A percentile compares a stretch with the other conserved stretches of the same genome.
phyloP scores from a whole-genome alignment of 331 rosid genomes.

The Quercus tomentella region DNA sequence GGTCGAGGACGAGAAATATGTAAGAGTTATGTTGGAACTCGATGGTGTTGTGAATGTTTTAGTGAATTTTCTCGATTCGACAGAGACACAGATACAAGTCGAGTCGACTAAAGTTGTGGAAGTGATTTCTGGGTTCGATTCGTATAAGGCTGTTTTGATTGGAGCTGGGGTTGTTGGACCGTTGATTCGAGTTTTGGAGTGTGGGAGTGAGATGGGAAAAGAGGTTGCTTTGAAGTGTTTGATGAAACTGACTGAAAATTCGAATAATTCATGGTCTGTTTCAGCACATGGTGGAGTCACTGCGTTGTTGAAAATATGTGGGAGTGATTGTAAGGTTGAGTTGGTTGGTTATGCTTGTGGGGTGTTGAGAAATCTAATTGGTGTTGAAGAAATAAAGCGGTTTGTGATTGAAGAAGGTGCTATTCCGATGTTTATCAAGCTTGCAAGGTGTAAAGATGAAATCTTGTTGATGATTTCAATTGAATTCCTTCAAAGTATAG shows the following conservation, averaged over 20 bases:
- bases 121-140: conserved; percentile 45
- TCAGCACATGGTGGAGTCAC: conserved; percentile 87
- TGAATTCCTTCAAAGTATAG: conserved; percentile 52
- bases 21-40: conserved; percentile 49
- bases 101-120: conserved; percentile 38
- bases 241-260: conserved; percentile 50
- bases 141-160: conserved; percentile 34
- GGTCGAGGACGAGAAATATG: conserved; percentile 66
- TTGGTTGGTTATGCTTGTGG: conserved; percentile 66
- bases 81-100: conserved; percentile 52
- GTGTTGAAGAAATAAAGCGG: conserved; percentile 76
- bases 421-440: conserved; percentile 43
- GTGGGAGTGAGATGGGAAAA: conserved; percentile 52
- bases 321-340: conserved; percentile 28
- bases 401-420: conserved; percentile 74
- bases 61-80: conserved; percentile 51
- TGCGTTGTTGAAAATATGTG: conserved; percentile 53
- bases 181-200: conserved; percentile 60
- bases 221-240: conserved; percentile 47
- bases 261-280: conserved; percentile 70
- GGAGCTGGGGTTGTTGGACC: conserved; percentile 48
- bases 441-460: conserved; percentile 56
- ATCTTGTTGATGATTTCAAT: conserved; percentile 58
- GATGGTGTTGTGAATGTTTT: conserved; percentile 47
- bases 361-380: conserved; percentile 59